Conservation (phyloP, 495 filamentous ascomycete species). For the Tuber brumale region DNA sequence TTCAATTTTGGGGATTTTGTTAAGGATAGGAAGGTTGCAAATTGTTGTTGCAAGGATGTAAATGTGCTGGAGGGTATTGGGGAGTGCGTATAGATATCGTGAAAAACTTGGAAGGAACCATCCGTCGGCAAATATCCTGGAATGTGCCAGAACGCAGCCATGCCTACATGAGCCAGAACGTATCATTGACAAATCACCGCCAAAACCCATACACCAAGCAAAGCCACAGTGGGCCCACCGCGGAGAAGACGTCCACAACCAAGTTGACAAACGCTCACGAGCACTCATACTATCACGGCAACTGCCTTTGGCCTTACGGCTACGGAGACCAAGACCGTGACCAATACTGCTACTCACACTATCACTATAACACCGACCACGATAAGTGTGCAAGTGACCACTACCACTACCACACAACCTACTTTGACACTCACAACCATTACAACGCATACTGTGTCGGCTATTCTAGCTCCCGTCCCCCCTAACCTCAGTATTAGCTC, state of each 20-base stretch:
- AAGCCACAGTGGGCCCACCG: background rate
- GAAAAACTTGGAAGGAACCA: background rate
- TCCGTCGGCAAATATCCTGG: background rate
- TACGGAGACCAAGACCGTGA: background rate
- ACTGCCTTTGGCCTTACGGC: background rate
- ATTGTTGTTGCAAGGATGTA: conserved; percentile 9
- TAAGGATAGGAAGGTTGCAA: conserved; percentile 1
- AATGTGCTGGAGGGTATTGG: conserved; percentile 3
- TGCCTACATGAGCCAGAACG: background rate
- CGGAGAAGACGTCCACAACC: background rate
- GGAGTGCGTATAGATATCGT: conserved; percentile 4
- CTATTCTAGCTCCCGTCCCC: background rate
- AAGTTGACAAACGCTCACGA: background rate
- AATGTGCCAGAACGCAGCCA: background rate
- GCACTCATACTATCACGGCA: background rate
- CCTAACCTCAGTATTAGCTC: too few relatives aligned
- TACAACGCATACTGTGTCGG: background rate
- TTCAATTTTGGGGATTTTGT: conserved; percentile 7
- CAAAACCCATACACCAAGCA: background rate
- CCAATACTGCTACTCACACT: background rate
- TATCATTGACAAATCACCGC: background rate
- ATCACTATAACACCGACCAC: conserved; percentile 7
- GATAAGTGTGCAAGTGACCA: background rate
- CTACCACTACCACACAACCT: background rate
- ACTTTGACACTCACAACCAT: background rate